Base-by-base conservation (phyloP, 108 stramenopile species). In the Seminavis robusta region DNA sequence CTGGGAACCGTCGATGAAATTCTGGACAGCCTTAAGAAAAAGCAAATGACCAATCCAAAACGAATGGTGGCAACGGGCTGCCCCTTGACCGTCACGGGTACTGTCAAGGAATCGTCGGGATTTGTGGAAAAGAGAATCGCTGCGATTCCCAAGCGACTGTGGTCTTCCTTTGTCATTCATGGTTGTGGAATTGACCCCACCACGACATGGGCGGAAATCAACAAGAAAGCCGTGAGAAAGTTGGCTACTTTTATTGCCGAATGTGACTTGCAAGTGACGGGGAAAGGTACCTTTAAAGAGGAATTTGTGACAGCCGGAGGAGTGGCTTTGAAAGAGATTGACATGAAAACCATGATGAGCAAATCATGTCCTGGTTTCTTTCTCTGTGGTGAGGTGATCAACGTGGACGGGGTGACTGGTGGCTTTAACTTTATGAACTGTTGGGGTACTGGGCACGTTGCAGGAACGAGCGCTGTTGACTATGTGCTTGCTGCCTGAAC, bases 281-380 rank as follows among this genome's bases (percentile, higher is more conserved):
- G 76, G 0, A 94, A 92, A 57, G 81, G 90, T 3, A 80, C 82
- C 30, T 89, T 89, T 67, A 96, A 96, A 65, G 95, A 96, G 32
- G 95, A 96, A 67, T 96, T 96, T 71, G 94, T 94, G 0, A 96
- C 94, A 15, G 91, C 91, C 10, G 94, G 94, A 30, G 94, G 94
- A 28, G 80, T 95, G 3, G 33, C 45, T 15, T 52, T 93, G 30
- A 81, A 89, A 38, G 77, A 84, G 47, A 60, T 95, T 28, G 73
- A 86, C 41, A 83, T 95, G 80, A 74, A 73, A 45, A 82, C 79
- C 9, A 88, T 93, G 85, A 80, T 85, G 58, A 84, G 82, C 53
- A 88, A 85, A 52, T 17, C 33, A 20, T 54, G 50, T 25, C 80
- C 80, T 17, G 91, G 91, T 19, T 52, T 95, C 16, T 84, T 79